A percentile compares a stretch with the other conserved stretches of the same genome.
Conservation (phyloP, 2,329 filamentous ascomycete species). For the Sporothrix pallida region DNA sequence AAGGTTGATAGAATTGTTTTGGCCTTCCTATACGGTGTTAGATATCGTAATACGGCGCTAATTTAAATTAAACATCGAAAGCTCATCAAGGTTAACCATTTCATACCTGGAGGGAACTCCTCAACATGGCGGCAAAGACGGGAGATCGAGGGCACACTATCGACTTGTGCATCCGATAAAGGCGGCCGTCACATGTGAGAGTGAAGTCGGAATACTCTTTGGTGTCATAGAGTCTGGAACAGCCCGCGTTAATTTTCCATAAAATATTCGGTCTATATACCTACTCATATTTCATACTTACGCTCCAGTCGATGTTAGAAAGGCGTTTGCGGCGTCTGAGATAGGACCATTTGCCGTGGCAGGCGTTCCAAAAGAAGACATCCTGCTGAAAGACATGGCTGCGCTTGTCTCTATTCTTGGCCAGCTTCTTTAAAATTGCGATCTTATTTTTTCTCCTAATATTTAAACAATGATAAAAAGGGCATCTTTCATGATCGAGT, state of each 20-base stretch:
- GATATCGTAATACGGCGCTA: too few species aligned
- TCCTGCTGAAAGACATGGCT: too few species aligned
- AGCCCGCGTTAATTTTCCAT: not conserved
- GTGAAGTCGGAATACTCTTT: conserved; percentile 22
- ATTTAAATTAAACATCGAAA: too few species aligned
- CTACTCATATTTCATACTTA: not conserved
- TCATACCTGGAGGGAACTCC: conserved; percentile 3
- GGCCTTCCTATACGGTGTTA: not conserved
- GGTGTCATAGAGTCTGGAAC: not conserved
- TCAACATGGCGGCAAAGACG: conserved; percentile 8
- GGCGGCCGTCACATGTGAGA: not conserved
- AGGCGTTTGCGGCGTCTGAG: not conserved
- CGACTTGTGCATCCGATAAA: not conserved
- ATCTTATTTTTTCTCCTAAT: too few species aligned
- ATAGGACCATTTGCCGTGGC: not conserved
- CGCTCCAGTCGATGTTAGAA: not conserved
- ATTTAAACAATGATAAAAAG: too few species aligned
- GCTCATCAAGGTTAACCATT: too few species aligned
- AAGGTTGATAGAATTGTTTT: not conserved
- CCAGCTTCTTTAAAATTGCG: too few species aligned
- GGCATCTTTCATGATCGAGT: not conserved
- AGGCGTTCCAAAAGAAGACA: too few species aligned
- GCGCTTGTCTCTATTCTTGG: too few species aligned
- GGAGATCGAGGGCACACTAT: not conserved
- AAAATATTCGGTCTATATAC: too few species aligned